These are phyloP conservation scores for Glycine latifolia DNA, from an alignment of 306 rosid genomes.

Conservation along the genomic window DNA sequence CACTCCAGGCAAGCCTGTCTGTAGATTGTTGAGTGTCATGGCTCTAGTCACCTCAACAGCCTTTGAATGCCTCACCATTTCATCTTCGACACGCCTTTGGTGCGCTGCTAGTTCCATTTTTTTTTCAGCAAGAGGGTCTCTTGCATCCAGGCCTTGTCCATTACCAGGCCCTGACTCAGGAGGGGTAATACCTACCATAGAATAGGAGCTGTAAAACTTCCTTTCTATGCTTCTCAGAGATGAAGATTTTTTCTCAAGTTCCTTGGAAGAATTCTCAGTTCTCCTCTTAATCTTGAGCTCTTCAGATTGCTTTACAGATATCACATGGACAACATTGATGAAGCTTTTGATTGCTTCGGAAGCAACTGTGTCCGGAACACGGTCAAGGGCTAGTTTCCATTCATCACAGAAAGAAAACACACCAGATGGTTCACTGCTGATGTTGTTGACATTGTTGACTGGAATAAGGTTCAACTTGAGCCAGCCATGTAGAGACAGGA, in stretches of 20 bases:
- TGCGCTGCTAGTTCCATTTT: slow-evolving; percentile 73
- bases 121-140: slow-evolving; percentile 94
- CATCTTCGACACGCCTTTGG: slow-evolving; percentile 92
- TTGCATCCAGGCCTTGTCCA: slow-evolving; percentile 80
- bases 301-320: slow-evolving; percentile 74
- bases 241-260: slow-evolving; percentile 84
- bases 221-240: slow-evolving; percentile 73
- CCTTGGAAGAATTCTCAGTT: slow-evolving; percentile 75
- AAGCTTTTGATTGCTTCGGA: slow-evolving; percentile 97
- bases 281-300: slow-evolving; percentile 83
- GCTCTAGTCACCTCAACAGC: slow-evolving; percentile 94
- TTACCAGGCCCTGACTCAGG: slow-evolving; percentile 63
- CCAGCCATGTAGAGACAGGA: slow-evolving; percentile 85
- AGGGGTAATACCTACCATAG: slow-evolving; percentile 84
- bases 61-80: slow-evolving; percentile 82
- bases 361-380: slow-evolving; percentile 93
- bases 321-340: slow-evolving; percentile 88
- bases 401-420: slow-evolving; percentile 70
- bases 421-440: slow-evolving; percentile 63
- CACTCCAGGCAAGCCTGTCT: slow-evolving; percentile 98
- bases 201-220: slow-evolving; percentile 87
- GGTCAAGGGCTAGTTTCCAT: slow-evolving; percentile 98
- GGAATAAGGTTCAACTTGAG: slow-evolving; percentile 84
- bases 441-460: slow-evolving; percentile 58
- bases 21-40: slow-evolving; percentile 90